Conservation (phyloP, 2,329 filamentous ascomycete genomes). For the Kalaharituber pfeilii region DNA sequence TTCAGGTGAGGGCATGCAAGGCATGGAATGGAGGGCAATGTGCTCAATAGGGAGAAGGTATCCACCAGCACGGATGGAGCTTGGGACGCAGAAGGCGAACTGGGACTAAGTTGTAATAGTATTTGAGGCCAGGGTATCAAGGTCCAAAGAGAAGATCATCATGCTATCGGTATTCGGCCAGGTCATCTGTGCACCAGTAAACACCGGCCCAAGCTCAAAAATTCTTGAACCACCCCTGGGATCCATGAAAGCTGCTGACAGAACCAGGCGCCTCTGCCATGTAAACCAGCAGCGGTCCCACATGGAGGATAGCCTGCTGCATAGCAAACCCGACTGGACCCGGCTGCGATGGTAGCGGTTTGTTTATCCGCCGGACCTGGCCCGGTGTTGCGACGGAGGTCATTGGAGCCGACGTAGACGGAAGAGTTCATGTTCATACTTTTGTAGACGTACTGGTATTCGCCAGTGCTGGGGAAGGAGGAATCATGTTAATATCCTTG, state of each 20-base stretch:
- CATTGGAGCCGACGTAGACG: conserved; percentile 3
- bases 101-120: no score
- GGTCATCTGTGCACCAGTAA: not conserved
- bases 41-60: conserved; percentile 28
- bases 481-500: no score
- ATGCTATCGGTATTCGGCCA: conserved; percentile 18
- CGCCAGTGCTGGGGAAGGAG: no score
- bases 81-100: conserved; percentile 31
- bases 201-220: conserved; percentile 26
- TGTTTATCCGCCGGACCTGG: conserved; percentile 23
- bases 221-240: conserved; percentile 31
- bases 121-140: no score
- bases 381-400: conserved; percentile 13
- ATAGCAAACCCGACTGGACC: conserved; percentile 23
- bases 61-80: conserved; percentile 27
- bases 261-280: conserved; percentile 40
- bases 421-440: conserved; percentile 16
- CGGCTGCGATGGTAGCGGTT: conserved; percentile 28
- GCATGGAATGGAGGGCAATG: conserved; percentile 27
- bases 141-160: no score
- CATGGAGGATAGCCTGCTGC: conserved; percentile 27
- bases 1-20: not conserved
- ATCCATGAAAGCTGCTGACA: conserved; percentile 49
- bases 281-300: conserved; percentile 30
- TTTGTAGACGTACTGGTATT: conserved; percentile 20